Evolutionary conservation across 2,329 filamentous ascomycete genomes (phyloP).

Genomic region (Fonsecaea multimorphosa): DNA sequence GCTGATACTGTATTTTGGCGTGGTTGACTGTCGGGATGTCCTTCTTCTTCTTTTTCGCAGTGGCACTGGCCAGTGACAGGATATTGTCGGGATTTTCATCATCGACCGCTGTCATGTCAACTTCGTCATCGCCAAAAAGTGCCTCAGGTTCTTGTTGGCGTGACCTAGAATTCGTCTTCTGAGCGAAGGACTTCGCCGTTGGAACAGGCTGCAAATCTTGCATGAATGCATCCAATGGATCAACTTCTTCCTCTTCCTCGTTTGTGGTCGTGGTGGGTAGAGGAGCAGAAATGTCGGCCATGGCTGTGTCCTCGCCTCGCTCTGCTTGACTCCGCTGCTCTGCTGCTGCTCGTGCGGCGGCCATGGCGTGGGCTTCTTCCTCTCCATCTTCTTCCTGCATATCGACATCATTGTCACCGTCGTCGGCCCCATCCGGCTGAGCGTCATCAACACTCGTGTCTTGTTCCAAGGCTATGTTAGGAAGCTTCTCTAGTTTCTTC

Average conservation of each 20-base stretch:
- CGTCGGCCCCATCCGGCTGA: conserved; percentile 63
- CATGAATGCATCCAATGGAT: conserved; percentile 98
- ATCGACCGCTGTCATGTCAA: conserved; percentile 65
- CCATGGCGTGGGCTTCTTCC: conserved; percentile 84
- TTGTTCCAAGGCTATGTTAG: conserved; percentile 67
- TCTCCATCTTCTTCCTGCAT: conserved; percentile 81
- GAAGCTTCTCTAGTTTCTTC: conserved; percentile 89
- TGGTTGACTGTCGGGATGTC: conserved; percentile 91
- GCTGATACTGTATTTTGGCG: conserved; percentile 79
- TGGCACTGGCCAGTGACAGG: conserved; percentile 59
- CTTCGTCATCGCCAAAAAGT: conserved; percentile 82
- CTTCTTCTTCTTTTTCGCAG: conserved; percentile 76
- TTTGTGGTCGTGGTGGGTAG: conserved; percentile 52
- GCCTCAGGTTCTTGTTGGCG: conserved; percentile 75
- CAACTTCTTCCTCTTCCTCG: conserved; percentile 73
- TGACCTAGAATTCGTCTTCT: conserved; percentile 52
- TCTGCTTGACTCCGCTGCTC: conserved; percentile 69
- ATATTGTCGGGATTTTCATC: conserved; percentile 69
- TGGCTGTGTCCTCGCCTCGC: conserved; percentile 42
- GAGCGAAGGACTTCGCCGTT: conserved; percentile 36
- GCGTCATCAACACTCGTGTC: conserved; percentile 61
- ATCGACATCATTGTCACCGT: conserved; percentile 74
- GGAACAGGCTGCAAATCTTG: conserved; percentile 64
- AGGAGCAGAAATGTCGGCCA: conserved; percentile 50
- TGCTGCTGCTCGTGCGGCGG: conserved; percentile 81